phyloP scores from a whole-genome alignment of 1,284 basidiomycete genomes.

The Rhodofomes roseus region DNA sequence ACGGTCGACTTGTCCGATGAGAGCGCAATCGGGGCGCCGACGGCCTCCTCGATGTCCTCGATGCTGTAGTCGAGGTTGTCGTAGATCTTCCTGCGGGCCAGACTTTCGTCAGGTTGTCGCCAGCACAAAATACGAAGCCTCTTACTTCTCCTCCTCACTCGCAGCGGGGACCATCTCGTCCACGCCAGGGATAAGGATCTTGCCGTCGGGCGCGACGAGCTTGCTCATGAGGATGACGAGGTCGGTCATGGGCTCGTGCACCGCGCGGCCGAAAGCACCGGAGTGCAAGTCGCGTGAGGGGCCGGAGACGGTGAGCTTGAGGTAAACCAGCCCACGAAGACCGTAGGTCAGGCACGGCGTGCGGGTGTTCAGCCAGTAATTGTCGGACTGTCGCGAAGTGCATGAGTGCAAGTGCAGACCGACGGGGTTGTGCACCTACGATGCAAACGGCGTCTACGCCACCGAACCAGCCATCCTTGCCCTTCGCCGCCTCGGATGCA shows the following conservation, averaged over 20 bases:
- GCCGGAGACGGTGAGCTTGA: constrained; percentile 80
- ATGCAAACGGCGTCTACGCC: constrained; percentile 97
- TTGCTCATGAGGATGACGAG: constrained; percentile 78
- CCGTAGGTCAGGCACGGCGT: constrained; percentile 78
- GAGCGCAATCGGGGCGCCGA: constrained; percentile 76
- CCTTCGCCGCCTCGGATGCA: constrained; percentile 68
- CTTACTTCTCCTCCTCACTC: constrained; percentile 73
- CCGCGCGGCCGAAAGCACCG: constrained; percentile 83
- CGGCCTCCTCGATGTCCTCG: constrained; percentile 77
- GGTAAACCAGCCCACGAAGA: constrained; percentile 88
- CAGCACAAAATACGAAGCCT: neutral
- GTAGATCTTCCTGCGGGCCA: constrained; percentile 53
- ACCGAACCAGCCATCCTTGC: constrained; percentile 74
- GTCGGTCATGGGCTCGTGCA: constrained; percentile 90
- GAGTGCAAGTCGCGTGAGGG: constrained; percentile 92
- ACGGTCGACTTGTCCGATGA: constrained; percentile 81
- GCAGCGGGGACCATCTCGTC: constrained; percentile 84
- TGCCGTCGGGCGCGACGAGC: constrained; percentile 80
- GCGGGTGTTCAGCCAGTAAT: constrained; percentile 82
- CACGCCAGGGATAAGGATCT: constrained; percentile 90
- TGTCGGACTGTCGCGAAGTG: constrained; percentile 65
- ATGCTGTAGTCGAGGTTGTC: constrained; percentile 73
- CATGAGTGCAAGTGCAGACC: neutral
- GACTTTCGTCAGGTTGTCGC: neutral
- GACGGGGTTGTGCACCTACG: constrained; percentile 42